Base-by-base conservation (phyloP, 345 rosid species). In the Rhodamnia rubescens region DNA sequence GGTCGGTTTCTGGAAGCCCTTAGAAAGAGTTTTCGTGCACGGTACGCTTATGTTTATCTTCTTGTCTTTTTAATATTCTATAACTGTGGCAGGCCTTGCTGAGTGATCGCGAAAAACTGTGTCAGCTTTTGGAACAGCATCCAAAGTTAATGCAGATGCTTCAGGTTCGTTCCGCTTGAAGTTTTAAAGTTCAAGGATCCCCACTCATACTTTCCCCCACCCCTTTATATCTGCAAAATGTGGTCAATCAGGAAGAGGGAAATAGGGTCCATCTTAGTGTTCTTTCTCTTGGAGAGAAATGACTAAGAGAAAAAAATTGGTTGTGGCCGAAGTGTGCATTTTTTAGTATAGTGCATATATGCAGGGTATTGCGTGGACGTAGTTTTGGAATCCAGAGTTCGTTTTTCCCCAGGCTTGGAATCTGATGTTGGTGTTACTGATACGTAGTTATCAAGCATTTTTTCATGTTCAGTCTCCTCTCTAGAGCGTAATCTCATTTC, bases 91-190 rank as follows among this genome's bases (percentile, higher is more conserved):
- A 97, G 99, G 88, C 98, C 88, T 90, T 97, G 84, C 91, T 97
- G 90, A 93, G 95, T 56, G 96, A 97, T 92, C 93, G 96, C 42
- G 98, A 97, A 55, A 96, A 96, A 91, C 98, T 97, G 29, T 96
- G 99, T 92, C 95, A 97, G 91, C 97, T 97, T 88, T 86, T 97
- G 95, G 99, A 97, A 92, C 98, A 94, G 88, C 94, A 97, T 89
- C 99, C 99, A 14, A 97, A 94, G 87, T 61, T 97, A 87, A 95
- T 97, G 98, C 97, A 96, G 92, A 95, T 97, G 99, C 98, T 97
- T 88, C 98, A 97, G 99, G 99, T 96, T 83, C 59, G 26, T 42
- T 42, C 85, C 80, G 16, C n/a, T 57, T 50, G 56, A 16, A 29
- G 82, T 55, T 82, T 85, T 40, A 16, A 55, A 36, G 47, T 69